Evolutionary conservation across 306 rosid genomes (phyloP), one percentile per base, ranked within the genome.

Genomic region (Glycine latifolia): DNA sequence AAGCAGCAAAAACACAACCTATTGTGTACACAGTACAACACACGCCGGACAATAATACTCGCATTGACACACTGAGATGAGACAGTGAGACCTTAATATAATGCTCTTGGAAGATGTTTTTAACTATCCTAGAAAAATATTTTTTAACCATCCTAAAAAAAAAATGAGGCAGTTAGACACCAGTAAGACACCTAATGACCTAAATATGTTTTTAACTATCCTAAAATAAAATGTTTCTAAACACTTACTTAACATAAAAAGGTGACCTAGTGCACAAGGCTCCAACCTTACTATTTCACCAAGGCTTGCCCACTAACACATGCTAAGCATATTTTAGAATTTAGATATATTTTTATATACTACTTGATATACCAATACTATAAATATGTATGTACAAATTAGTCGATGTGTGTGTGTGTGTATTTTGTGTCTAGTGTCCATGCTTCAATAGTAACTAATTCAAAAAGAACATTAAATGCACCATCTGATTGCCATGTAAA

Each of bases 401-500:
- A 39, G 33, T 1, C 61, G 0, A 4, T 3, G 39, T 26, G 72
- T 14, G 59, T 20, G 59, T 20, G 20, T 56, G 10, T n/a, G 15
- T n/a, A 15, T 70, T 77, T 4, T 63, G 48, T 61, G 59, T 79
- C 63, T 53, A 26, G 76, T 44, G 60, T 70, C 44, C 50, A 4
- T 60, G 61, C 73, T 46, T 71, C 43, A 9, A 58, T 26, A 55
- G 55, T 61, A 73, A 71, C 72, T 66, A 35, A 67, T 14, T 62
- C 39, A 41, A 43, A 81, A 82, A 46, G 73, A 14, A 43, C 33
- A 80, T 47, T 33, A 73, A 70, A 63, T 35, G 47, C 74, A 85
- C 4, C 60, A 14, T 76, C 69, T 48, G 60, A 63, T 59, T 67
- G 13, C 35, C 73, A 70, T n/a, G 17, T 67, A 60, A 80, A 68